These are phyloP conservation scores for Casuarina glauca DNA, from an alignment of 306 rosid species.

Conservation along the genomic window DNA sequence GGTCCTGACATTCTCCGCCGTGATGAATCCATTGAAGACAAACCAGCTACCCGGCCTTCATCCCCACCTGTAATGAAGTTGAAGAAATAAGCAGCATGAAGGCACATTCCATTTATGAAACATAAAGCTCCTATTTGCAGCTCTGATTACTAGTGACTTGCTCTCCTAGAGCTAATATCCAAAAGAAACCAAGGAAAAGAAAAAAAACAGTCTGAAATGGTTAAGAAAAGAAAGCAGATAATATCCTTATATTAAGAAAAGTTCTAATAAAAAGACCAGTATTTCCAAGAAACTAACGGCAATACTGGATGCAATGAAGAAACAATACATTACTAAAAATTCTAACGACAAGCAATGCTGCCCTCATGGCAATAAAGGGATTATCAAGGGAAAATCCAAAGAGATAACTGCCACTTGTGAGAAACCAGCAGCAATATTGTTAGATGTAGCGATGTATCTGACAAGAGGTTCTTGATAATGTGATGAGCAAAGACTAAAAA, in stretches of 20 bases:
- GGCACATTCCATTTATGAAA: slow-evolving; percentile 6
- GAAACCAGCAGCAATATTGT: not conserved
- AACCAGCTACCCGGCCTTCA: slow-evolving; percentile 69
- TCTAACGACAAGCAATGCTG: no score
- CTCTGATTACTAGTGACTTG: not conserved
- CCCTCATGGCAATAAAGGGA: no score
- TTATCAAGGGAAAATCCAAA: not conserved
- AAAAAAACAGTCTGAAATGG: not conserved
- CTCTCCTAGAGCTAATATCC: slow-evolving; percentile 20
- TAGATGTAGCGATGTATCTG: slow-evolving; percentile 2
- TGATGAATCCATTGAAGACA: slow-evolving; percentile 68
- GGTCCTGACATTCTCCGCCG: slow-evolving; percentile 75
- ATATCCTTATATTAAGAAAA: not conserved
- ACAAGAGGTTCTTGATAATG: slow-evolving; percentile 10
- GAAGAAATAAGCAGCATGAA: slow-evolving; percentile 11
- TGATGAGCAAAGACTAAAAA: slow-evolving; percentile 18
- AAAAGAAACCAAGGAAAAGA: not conserved
- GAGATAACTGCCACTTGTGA: not conserved
- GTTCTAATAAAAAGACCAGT: no score
- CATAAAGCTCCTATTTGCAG: slow-evolving; percentile 11
- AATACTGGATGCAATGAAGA: not conserved
- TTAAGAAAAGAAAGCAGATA: not conserved
- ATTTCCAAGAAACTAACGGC: not conserved
- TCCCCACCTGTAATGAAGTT: slow-evolving; percentile 53
- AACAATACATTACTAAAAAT: no score